Percentiles rank a stretch among this genome's conserved stretches.
Evolutionary conservation across 2,329 filamentous ascomycete species (phyloP).

Genomic region (Talaromyces funiculosus): DNA sequence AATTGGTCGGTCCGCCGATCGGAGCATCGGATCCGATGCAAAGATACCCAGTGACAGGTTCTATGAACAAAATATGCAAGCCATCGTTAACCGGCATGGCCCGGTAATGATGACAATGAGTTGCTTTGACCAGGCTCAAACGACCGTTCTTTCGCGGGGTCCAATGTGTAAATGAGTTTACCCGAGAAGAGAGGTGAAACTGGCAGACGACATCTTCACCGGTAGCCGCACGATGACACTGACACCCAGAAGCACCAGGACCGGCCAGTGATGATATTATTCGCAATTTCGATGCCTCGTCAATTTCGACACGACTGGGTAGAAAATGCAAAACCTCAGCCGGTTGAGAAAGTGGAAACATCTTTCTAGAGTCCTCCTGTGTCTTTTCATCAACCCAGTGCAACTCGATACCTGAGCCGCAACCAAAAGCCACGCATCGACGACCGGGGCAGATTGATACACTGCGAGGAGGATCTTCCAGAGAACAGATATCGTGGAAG

Average conservation of each 20-base stretch:
- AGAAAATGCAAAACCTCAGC: slow-evolving; percentile 52
- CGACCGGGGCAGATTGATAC: slow-evolving; percentile 61
- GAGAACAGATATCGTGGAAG: slow-evolving; percentile 52
- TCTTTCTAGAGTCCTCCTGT: slow-evolving; percentile 32
- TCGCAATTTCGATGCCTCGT: slow-evolving; percentile 53
- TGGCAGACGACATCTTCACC: slow-evolving; percentile 22
- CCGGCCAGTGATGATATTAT: slow-evolving; percentile 58
- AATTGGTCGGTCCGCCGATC: slow-evolving; percentile 51
- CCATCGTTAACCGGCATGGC: slow-evolving; percentile 62
- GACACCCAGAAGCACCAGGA: slow-evolving; percentile 26
- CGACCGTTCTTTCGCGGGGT: slow-evolving; percentile 18
- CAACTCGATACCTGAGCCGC: slow-evolving; percentile 56
- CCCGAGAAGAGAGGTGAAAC: slow-evolving; percentile 25
- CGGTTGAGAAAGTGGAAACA: slow-evolving; percentile 38
- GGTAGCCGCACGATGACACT: slow-evolving; percentile 22
- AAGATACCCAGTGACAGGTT: slow-evolving; percentile 52
- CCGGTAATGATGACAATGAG: slow-evolving; percentile 55
- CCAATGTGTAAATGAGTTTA: slow-evolving; percentile 25
- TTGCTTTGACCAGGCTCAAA: slow-evolving; percentile 35
- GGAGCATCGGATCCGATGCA: slow-evolving; percentile 59
- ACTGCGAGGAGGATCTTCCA: slow-evolving; percentile 59
- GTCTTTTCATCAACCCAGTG: slow-evolving; percentile 53
- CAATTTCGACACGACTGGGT: slow-evolving; percentile 47
- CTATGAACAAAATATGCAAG: slow-evolving; percentile 59
- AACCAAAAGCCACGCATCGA: slow-evolving; percentile 61